Conservation (phyloP, 1,139 yeast species). For the Saccharomyces uvarum region DNA sequence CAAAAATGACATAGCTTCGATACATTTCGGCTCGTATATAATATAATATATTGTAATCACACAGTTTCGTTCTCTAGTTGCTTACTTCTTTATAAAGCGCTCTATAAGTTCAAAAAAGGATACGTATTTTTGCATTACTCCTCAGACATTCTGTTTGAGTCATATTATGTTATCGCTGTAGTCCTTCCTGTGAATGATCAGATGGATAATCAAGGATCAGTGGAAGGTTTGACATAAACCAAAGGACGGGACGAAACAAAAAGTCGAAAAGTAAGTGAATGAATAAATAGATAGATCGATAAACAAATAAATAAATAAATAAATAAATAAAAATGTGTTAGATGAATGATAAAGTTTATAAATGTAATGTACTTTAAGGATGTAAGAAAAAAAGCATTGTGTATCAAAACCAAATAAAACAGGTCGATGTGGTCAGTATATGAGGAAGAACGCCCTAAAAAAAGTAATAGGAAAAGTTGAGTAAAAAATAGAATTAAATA, state of each 20-base stretch:
- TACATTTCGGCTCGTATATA: background rate
- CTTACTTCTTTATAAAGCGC: background rate
- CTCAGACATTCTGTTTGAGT: too few species aligned
- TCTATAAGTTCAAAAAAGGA: background rate
- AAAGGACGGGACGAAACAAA: background rate
- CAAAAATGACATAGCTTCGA: background rate
- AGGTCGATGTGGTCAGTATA: background rate
- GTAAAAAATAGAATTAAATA: background rate
- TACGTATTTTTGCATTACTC: background rate
- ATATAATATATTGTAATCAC: background rate
- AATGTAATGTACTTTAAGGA: background rate
- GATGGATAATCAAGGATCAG: background rate
- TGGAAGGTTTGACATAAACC: background rate
- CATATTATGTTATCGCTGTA: too few species aligned
- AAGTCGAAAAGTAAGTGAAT: background rate
- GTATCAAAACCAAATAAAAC: background rate
- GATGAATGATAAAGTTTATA: background rate
- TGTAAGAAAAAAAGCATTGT: background rate
- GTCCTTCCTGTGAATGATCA: too few species aligned
- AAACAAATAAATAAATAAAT: background rate
- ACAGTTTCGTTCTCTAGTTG: background rate
- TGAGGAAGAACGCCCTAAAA: background rate
- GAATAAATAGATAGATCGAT: background rate
- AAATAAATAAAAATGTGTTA: background rate
- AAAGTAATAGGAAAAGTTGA: background rate